Percentiles rank a stretch among this genome's conserved stretches.
phyloP scores from a whole-genome alignment of 805 yeast species.

The Suhomyces kilbournensis region DNA sequence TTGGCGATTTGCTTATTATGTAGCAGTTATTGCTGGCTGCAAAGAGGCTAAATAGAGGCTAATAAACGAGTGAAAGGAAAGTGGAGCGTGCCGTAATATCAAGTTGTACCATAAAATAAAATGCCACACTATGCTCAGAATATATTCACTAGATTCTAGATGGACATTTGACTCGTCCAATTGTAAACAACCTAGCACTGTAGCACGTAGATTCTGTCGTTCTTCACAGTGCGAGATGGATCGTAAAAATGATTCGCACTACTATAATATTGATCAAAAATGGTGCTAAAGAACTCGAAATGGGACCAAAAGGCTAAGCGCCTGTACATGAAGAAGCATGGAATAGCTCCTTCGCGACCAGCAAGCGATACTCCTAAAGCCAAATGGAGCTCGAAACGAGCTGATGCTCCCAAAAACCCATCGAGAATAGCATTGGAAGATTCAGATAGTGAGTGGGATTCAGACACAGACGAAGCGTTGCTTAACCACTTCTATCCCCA shows the following conservation, averaged over 20 bases:
- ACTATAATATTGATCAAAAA: constrained; percentile 6
- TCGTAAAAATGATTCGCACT: neutral
- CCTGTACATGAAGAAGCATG: constrained; percentile 40
- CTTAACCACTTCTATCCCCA: constrained; percentile 40
- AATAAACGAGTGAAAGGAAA: neutral
- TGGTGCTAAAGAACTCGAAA: constrained; percentile 43
- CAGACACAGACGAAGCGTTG: constrained; percentile 37
- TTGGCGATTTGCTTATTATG: too few species aligned
- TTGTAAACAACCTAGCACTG: neutral
- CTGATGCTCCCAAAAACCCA: constrained; percentile 6
- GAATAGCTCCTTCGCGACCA: constrained; percentile 18
- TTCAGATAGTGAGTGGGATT: constrained; percentile 38
- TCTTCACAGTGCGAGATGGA: neutral
- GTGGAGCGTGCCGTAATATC: too few species aligned
- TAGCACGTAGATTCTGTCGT: neutral
- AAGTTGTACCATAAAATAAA: too few species aligned
- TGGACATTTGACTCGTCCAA: neutral
- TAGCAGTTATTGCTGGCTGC: too few species aligned
- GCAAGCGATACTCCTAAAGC: constrained; percentile 14
- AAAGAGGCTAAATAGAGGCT: neutral
- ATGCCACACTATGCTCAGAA: neutral
- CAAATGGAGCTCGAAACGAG: constrained; percentile 37
- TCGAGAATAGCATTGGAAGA: constrained; percentile 22
- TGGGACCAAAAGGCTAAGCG: constrained; percentile 44
- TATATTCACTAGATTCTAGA: too few species aligned